Conservation (phyloP, 192 early-diverging fungal species). For the Rhizoclosmatium sp. region DNA sequence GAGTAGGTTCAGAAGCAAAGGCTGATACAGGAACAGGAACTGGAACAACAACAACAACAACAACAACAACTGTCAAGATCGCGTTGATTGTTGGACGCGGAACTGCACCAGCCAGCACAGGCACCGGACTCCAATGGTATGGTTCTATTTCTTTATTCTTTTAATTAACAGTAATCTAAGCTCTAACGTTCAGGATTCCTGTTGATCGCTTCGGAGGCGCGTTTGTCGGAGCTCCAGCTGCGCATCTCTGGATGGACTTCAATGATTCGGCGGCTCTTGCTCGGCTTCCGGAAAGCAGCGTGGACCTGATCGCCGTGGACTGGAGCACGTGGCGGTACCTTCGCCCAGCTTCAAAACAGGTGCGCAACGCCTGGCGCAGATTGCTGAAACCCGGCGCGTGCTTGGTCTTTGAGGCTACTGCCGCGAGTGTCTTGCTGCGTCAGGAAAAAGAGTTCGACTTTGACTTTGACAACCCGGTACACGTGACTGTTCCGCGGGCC, state of each 20-base stretch:
- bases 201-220: slow-evolving; percentile 49
- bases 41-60: neutral
- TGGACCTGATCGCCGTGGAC: slow-evolving; percentile 42
- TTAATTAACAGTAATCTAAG: no score
- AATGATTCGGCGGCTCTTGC: slow-evolving; percentile 34
- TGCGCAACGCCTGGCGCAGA: slow-evolving; percentile 9
- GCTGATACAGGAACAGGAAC: neutral
- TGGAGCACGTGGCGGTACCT: slow-evolving; percentile 52
- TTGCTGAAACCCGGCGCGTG: slow-evolving; percentile 13
- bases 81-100: neutral
- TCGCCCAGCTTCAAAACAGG: neutral
- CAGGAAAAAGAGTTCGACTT: slow-evolving; percentile 6
- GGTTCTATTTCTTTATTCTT: no score
- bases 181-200: slow-evolving; percentile 16
- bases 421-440: neutral
- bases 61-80: neutral
- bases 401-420: slow-evolving; percentile 17
- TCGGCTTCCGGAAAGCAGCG: slow-evolving; percentile 12
- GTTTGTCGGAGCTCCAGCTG: slow-evolving; percentile 17
- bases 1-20: no score
- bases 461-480: slow-evolving; percentile 29
- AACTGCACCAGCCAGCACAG: neutral
- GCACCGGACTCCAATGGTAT: no score
- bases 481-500: slow-evolving; percentile 9
- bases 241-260: slow-evolving; percentile 43